phyloP scores from a whole-genome alignment of 2,329 filamentous ascomycete genomes.

The Fusarium abutilonis region DNA sequence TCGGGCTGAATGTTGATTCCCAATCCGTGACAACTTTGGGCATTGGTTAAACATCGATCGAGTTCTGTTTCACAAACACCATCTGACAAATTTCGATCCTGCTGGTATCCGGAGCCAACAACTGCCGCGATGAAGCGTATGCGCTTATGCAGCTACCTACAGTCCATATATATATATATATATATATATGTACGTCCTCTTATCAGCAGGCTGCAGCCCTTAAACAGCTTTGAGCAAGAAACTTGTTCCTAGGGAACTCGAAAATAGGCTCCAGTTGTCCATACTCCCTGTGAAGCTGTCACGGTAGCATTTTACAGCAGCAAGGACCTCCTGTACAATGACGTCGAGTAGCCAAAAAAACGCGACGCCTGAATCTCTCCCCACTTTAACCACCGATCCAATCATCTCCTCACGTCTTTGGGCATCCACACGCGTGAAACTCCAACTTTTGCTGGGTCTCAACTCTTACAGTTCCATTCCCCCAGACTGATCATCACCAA shows the following conservation, averaged over 20 bases:
- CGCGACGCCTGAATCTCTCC: slow-evolving; percentile 15
- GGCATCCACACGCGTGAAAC: slow-evolving; percentile 16
- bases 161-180: too few species aligned
- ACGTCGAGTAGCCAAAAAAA: slow-evolving; percentile 34
- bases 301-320: slow-evolving; percentile 18
- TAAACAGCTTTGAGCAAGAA: slow-evolving; percentile 9
- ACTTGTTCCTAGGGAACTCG: slow-evolving; percentile 7
- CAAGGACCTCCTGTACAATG: slow-evolving; percentile 41
- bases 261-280: neutral
- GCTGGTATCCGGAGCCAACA: neutral
- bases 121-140: slow-evolving; percentile 1
- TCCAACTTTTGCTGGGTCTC: slow-evolving; percentile 6
- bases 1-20: slow-evolving; percentile 11
- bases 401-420: slow-evolving; percentile 15
- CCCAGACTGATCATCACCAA: slow-evolving; percentile 40
- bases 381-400: slow-evolving; percentile 26
- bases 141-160: neutral
- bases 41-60: slow-evolving; percentile 6
- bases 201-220: too few species aligned
- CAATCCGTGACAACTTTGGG: neutral
- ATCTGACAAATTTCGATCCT: slow-evolving; percentile 3
- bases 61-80: neutral
- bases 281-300: slow-evolving; percentile 4
- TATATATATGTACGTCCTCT: too few species aligned
- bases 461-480: slow-evolving; percentile 1